Evolutionary conservation across 2,329 filamentous ascomycete genomes (phyloP).

Genomic region (Aspergillus floridensis): DNA sequence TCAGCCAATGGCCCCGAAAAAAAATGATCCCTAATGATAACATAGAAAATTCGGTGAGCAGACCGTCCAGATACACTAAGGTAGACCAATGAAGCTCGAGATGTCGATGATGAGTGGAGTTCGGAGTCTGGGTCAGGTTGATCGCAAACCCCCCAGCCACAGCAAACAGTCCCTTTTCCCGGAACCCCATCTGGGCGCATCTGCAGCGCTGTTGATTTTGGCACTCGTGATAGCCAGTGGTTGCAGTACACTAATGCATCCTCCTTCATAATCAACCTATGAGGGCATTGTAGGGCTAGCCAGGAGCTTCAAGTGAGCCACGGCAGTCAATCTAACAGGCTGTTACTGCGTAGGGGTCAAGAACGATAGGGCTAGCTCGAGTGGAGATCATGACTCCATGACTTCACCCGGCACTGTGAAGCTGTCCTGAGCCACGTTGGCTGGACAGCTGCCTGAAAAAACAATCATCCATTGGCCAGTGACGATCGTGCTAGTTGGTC

Average conservation of each 20-base stretch:
- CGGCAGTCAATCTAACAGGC: neutral
- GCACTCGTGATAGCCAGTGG: neutral
- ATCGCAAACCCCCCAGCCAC: neutral
- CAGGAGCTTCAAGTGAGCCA: neutral
- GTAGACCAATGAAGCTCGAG: neutral
- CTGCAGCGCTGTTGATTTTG: neutral
- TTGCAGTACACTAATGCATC: neutral
- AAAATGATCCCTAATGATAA: too few relatives aligned
- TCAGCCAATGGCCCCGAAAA: neutral
- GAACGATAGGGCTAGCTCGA: neutral
- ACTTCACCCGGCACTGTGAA: slow-evolving; percentile 8
- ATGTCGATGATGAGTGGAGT: neutral
- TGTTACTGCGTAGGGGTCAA: neutral
- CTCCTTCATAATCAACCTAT: neutral
- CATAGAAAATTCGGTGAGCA: neutral
- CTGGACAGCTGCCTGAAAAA: slow-evolving; percentile 15
- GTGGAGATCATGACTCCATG: slow-evolving; percentile 13
- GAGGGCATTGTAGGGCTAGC: neutral
- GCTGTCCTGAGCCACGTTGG: slow-evolving; percentile 26
- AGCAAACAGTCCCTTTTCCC: neutral
- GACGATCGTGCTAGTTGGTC: slow-evolving; percentile 5
- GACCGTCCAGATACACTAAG: neutral
- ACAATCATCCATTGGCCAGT: slow-evolving; percentile 1
- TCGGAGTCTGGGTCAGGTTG: neutral
- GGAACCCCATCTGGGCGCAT: neutral